These are phyloP conservation scores for Barnettozyma siamensis DNA, from an alignment of 805 yeast species.

Conservation along the genomic window DNA sequence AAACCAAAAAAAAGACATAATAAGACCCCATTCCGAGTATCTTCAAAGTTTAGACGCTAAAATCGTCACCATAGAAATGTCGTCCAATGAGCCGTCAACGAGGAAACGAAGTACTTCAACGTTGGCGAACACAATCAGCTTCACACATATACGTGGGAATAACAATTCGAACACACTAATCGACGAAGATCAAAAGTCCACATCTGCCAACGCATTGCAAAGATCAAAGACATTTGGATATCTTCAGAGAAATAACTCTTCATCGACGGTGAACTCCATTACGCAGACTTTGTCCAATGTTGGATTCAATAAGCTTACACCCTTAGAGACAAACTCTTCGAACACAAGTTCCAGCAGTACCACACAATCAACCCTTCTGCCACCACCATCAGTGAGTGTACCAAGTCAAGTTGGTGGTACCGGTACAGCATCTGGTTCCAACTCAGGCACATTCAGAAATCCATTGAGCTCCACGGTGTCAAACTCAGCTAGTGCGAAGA, in stretches of 20 bases:
- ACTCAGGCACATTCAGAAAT: neutral
- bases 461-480: conserved; percentile 13
- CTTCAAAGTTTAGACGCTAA: too few relatives aligned
- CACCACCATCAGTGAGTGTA: neutral
- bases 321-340: conserved; percentile 6
- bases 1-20: too few relatives aligned
- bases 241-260: conserved; percentile 11
- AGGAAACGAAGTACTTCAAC: conserved; percentile 24
- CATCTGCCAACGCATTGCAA: neutral
- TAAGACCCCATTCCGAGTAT: too few relatives aligned
- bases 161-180: neutral
- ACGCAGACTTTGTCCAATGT: conserved; percentile 23
- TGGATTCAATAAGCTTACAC: conserved; percentile 21
- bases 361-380: neutral
- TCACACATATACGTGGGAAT: conserved; percentile 18
- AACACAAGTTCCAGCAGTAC: neutral
- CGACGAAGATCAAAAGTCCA: neutral
- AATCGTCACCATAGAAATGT: too few relatives aligned
- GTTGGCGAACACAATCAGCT: conserved; percentile 23
- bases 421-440: neutral
- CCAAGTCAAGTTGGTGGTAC: neutral
- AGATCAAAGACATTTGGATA: conserved; percentile 2
- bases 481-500: conserved; percentile 2
- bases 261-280: conserved; percentile 21
- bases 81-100: neutral